Conservation (phyloP, 768 basidiomycete species). For the Glaciozyma martinii region DNA sequence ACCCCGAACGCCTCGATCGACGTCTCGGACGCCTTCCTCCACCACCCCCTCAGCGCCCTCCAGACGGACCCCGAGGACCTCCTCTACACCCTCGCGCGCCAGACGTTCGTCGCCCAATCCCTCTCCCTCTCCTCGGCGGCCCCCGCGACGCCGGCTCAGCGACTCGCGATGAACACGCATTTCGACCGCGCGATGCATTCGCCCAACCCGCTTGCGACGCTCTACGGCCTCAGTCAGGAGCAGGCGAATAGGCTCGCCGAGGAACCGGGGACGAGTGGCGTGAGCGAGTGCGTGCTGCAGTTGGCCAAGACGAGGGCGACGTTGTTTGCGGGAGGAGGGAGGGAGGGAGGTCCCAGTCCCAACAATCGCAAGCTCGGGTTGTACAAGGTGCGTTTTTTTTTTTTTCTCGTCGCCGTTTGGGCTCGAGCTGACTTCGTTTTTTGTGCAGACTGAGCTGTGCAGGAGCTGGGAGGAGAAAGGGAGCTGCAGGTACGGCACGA, state of each 20-base stretch:
- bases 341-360: constrained; percentile 60
- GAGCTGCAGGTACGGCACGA: neutral
- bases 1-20: neutral
- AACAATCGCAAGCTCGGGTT: constrained; percentile 84
- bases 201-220: constrained; percentile 23
- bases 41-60: constrained; percentile 8
- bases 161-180: constrained; percentile 11
- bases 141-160: constrained; percentile 6
- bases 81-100: constrained; percentile 26
- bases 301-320: constrained; percentile 20
- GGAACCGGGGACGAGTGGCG: constrained; percentile 22
- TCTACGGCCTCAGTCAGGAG: constrained; percentile 26
- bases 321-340: constrained; percentile 7
- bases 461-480: constrained; percentile 14
- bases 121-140: constrained; percentile 3
- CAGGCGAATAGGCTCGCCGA: constrained; percentile 22
- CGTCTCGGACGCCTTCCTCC: neutral
- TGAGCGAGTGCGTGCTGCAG: constrained; percentile 22
- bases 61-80: constrained; percentile 22
- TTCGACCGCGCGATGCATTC: constrained; percentile 28
- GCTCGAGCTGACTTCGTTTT: neutral
- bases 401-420: neutral
- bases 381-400: constrained; percentile 57
- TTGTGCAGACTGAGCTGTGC: constrained; percentile 24
- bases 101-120: constrained; percentile 20